Evolutionary conservation across 108 stramenopile species (phyloP).

Genomic region (Asterionellopsis glacialis): DNA sequence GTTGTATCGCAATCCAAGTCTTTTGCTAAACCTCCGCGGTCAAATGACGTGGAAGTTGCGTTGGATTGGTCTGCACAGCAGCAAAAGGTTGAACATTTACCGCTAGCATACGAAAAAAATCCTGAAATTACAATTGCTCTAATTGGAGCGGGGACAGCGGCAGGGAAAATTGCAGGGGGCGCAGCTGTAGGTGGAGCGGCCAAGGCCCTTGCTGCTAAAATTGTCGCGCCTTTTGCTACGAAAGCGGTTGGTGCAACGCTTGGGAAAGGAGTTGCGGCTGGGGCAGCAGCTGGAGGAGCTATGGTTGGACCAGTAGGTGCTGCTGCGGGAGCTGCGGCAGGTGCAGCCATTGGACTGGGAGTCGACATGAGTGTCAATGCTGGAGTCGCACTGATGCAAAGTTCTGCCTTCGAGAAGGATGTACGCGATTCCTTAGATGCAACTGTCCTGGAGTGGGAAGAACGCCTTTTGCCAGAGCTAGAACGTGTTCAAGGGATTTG

Average conservation of each 20-base stretch:
- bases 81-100: constrained; percentile 21
- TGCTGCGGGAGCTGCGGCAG: constrained; percentile 4
- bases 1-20: constrained; percentile 2
- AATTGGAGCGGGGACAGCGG: constrained; percentile 5
- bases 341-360: constrained; percentile 18
- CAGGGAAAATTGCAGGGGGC: constrained; percentile 12
- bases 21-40: neutral
- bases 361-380: constrained; percentile 18
- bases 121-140: constrained; percentile 8
- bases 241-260: constrained; percentile 16
- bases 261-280: constrained; percentile 9
- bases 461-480: constrained; percentile 12
- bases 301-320: constrained; percentile 12
- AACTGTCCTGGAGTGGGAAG: constrained; percentile 18
- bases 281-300: constrained; percentile 3
- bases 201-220: constrained; percentile 12
- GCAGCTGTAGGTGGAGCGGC: constrained; percentile 6
- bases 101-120: constrained; percentile 6
- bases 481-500: constrained; percentile 11
- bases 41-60: constrained; percentile 4
- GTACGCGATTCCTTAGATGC: constrained; percentile 16
- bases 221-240: constrained; percentile 14
- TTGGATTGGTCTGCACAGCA: constrained; percentile 18
- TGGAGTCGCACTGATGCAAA: constrained; percentile 12
- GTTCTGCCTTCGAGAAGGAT: constrained; percentile 10